Conservation (phyloP, 768 basidiomycete genomes). For the Naganishia randhawae region DNA sequence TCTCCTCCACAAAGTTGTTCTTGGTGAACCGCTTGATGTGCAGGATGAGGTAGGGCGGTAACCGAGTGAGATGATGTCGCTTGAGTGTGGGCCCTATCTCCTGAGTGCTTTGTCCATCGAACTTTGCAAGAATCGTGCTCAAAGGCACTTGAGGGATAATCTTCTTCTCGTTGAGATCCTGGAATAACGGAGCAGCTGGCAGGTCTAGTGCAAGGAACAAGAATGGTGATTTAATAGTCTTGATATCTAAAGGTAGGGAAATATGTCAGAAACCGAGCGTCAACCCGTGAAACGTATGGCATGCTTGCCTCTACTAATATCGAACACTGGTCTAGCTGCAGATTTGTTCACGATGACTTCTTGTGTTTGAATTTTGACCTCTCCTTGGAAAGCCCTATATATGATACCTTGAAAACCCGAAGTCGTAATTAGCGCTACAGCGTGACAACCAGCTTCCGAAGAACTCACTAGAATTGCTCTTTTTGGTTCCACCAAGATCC, state of each 20-base stretch:
- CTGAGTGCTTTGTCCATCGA: slow-evolving; percentile 85
- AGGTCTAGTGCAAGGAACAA: slow-evolving; percentile 93
- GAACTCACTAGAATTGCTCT: slow-evolving; percentile 75
- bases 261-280: background rate
- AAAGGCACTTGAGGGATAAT: slow-evolving; percentile 97
- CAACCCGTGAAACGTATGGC: slow-evolving; percentile 7
- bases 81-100: slow-evolving; percentile 78
- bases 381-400: slow-evolving; percentile 89
- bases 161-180: slow-evolving; percentile 92
- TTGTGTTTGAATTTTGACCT: slow-evolving; percentile 86
- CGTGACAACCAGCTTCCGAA: background rate
- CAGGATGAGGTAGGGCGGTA: slow-evolving; percentile 88
- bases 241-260: slow-evolving; percentile 60
- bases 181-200: slow-evolving; percentile 95
- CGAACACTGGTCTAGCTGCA: slow-evolving; percentile 81
- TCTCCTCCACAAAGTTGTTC: slow-evolving; percentile 94
- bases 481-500: slow-evolving; percentile 92
- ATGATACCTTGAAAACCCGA: slow-evolving; percentile 64
- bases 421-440: slow-evolving; percentile 28
- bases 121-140: slow-evolving; percentile 83
- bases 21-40: slow-evolving; percentile 96
- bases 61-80: slow-evolving; percentile 79
- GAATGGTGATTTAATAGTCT: slow-evolving; percentile 79
- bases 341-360: slow-evolving; percentile 80
- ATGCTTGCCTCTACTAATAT: slow-evolving; percentile 78